A percentile compares a stretch with the other conserved stretches of the same genome.
These are phyloP conservation scores for Phialophora expanda DNA, from an alignment of 2,329 filamentous ascomycete species.

Conservation along the genomic window DNA sequence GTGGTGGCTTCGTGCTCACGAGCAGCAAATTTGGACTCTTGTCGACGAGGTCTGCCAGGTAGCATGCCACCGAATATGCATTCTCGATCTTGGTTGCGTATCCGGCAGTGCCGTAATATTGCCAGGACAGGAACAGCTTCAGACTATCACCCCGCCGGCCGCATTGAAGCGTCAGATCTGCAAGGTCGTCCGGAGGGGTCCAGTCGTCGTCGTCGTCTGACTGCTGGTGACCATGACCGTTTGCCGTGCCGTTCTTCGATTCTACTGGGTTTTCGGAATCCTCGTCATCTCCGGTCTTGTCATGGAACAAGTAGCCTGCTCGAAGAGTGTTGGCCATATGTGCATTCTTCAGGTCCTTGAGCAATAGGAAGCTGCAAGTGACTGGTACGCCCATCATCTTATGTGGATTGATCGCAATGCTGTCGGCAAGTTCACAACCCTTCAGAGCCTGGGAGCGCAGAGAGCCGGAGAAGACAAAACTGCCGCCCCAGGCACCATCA, in stretches of 20 bases:
- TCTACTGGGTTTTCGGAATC: conserved; percentile 27
- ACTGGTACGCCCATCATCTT: conserved; percentile 95
- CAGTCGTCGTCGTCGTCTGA: conserved; percentile 37
- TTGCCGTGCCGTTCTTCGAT: conserved; percentile 10
- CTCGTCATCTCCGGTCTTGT: conserved; percentile 50
- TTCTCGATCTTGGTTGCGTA: conserved; percentile 72
- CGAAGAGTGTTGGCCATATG: conserved; percentile 83
- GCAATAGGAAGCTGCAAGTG: conserved; percentile 88
- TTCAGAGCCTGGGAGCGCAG: conserved; percentile 67
- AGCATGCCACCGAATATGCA: conserved; percentile 72
- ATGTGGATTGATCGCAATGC: conserved; percentile 88
- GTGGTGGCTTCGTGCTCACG: conserved; percentile 76
- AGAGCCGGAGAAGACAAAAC: conserved; percentile 73
- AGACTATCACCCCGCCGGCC: conserved; percentile 83
- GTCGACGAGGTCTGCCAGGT: conserved; percentile 68
- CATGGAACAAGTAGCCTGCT: conserved; percentile 85
- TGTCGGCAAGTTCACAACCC: conserved; percentile 77
- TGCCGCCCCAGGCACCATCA: conserved; percentile 89
- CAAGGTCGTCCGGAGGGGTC: conserved; percentile 80
- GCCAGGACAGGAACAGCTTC: conserved; percentile 87
- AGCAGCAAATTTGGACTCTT: conserved; percentile 67
- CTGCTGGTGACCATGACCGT: background rate
- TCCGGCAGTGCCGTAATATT: conserved; percentile 80
- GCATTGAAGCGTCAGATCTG: conserved; percentile 91
- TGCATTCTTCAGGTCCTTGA: conserved; percentile 75